Conservation (phyloP, 2,329 filamentous ascomycete genomes). For the Xylaria sp. region DNA sequence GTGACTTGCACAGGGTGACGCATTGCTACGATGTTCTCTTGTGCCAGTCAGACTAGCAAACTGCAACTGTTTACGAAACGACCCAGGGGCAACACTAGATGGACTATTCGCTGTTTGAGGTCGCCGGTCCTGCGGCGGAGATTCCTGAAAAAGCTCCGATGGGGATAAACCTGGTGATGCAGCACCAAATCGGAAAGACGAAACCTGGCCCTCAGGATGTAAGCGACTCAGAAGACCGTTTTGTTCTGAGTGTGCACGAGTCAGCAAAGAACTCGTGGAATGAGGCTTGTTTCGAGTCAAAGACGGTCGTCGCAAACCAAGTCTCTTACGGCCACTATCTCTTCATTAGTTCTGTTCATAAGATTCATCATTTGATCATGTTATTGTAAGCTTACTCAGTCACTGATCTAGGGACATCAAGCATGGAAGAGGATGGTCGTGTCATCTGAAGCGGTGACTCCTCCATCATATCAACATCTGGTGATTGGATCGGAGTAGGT, state of each 20-base stretch:
- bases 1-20: constrained; percentile 78
- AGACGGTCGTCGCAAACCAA: constrained; percentile 77
- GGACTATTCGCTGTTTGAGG: constrained; percentile 71
- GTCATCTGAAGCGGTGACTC: constrained; percentile 66
- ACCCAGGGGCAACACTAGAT: constrained; percentile 59
- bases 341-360: constrained; percentile 41
- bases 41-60: constrained; percentile 68
- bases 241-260: constrained; percentile 41
- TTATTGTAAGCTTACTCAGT: constrained; percentile 62
- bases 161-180: constrained; percentile 74
- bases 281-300: constrained; percentile 79
- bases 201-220: constrained; percentile 72
- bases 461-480: constrained; percentile 61
- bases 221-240: constrained; percentile 54
- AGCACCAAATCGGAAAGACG: constrained; percentile 77
- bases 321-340: constrained; percentile 70
- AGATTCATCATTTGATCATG: neutral
- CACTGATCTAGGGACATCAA: constrained; percentile 62
- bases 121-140: constrained; percentile 77
- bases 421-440: constrained; percentile 55
- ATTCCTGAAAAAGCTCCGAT: constrained; percentile 83
- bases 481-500: constrained; percentile 70
- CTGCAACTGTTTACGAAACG: constrained; percentile 70
- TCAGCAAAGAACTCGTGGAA: constrained; percentile 73
- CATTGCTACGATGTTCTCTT: constrained; percentile 69